Percentiles rank a stretch among this genome's conserved stretches.
These are phyloP conservation scores for Cyclotella sp. DNA, from an alignment of 108 stramenopile genomes.

Conservation along the genomic window DNA sequence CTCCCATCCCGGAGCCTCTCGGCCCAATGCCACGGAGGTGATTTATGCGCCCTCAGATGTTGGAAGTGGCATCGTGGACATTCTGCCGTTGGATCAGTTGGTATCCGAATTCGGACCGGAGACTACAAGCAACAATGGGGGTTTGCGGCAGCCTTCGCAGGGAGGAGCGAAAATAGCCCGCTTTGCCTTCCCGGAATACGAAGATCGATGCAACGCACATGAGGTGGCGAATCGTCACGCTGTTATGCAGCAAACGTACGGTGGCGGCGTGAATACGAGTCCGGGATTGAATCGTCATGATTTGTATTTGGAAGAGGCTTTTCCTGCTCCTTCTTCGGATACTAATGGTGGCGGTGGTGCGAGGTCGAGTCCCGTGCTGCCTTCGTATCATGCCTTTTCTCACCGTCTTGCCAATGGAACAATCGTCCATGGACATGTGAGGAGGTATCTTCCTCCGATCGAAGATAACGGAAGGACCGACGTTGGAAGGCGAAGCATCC, in stretches of 20 bases:
- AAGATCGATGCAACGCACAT: conserved; percentile 34
- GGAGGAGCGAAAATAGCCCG: conserved; percentile 38
- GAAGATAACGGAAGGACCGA: conserved; percentile 27
- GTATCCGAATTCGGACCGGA: conserved; percentile 31
- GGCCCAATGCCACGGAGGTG: conserved; percentile 9
- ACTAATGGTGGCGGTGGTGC: background rate
- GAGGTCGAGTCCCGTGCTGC: conserved; percentile 5
- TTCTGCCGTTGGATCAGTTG: conserved; percentile 10
- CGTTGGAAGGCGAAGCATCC: conserved; percentile 47
- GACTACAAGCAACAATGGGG: background rate
- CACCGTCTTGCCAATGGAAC: conserved; percentile 37
- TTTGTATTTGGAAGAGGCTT: conserved; percentile 30
- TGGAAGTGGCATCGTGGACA: conserved; percentile 5
- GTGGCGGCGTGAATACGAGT: conserved; percentile 2
- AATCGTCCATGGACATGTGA: conserved; percentile 49
- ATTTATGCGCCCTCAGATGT: conserved; percentile 24
- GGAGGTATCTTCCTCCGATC: conserved; percentile 43
- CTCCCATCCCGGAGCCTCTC: conserved; percentile 35
- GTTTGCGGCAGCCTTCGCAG: background rate
- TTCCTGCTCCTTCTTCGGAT: background rate
- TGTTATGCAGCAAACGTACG: background rate
- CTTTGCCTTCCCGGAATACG: conserved; percentile 55
- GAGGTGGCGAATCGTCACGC: conserved; percentile 31
- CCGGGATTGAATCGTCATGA: conserved; percentile 39
- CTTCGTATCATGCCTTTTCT: conserved; percentile 49